Evolutionary conservation across 768 basidiomycete species (phyloP), one percentile per base, ranked within the genome.

Genomic region (Lentinus brumalis): DNA sequence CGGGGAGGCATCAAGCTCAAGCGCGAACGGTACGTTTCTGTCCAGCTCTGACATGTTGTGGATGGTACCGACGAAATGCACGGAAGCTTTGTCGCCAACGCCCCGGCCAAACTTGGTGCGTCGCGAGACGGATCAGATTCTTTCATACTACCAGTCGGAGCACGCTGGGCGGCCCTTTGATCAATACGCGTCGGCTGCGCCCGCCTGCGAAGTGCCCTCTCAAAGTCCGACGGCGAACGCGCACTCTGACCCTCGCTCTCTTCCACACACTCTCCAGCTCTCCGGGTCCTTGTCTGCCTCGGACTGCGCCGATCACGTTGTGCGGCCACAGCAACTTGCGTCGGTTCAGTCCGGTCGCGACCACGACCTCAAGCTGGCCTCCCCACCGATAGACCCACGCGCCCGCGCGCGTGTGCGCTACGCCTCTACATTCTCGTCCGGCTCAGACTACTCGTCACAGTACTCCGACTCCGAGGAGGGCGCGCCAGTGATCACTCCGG

Each of bases 111-210:
- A 49, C 44, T 35, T 67, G 26, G 61, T 65, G 9, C 73, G 75
- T 42, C 69, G 68, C 53, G 81, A 83, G 47, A 75, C 79, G 32
- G 79, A 82, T 50, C 71, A 73, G 50, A 79, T 82, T 62, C 69
- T 83, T 53, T 80, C 80, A 18, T 82, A 84, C 70, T 86, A 85
- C 74, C 79, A 84, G 67, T 84, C 86, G 8, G 74, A 83, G 59
- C 74, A 81, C 57, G 79, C 85, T 62, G 70, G 67, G 26, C 73
- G 73, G 53, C 65, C 70, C 7, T 74, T 50, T 11, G 57, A 58
- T 32, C 6, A 69, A 64, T 60, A 66, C 59, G 44, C 65, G 35
- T 54, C 59, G 44, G 63, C 63, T 67, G 53, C 52, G 51, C 39
- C 46, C 46, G 56, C 47, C 18, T 42, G 47, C 40, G 68, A 64